Conservation (phyloP, 139 green algal species). For the Closterium sp. region DNA sequence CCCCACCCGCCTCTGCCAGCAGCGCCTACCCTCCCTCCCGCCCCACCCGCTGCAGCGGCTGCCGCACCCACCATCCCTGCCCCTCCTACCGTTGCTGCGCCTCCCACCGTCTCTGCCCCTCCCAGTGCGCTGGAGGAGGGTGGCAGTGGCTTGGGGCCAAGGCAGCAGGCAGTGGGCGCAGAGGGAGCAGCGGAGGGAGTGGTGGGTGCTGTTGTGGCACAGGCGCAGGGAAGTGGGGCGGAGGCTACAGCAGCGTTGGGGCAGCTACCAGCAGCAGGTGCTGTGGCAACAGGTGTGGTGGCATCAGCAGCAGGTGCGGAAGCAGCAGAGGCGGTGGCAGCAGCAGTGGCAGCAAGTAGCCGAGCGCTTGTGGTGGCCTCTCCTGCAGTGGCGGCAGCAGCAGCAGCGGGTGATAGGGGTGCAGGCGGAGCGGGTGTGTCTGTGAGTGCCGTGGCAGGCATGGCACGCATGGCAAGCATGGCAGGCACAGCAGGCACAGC, state of each 20-base stretch:
- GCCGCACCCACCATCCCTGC: conserved; percentile 26
- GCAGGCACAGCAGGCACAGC: no score
- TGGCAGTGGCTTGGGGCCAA: background rate
- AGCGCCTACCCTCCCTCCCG: background rate
- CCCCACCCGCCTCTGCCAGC: background rate
- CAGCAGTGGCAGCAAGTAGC: background rate
- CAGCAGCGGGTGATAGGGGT: background rate
- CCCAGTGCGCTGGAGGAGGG: background rate
- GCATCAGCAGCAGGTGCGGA: background rate
- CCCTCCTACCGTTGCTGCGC: background rate
- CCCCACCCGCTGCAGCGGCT: background rate
- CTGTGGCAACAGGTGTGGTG: background rate
- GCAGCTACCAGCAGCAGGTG: background rate
- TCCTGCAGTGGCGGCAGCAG: background rate
- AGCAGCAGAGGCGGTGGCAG: background rate
- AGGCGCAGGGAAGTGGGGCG: background rate
- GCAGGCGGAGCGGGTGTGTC: background rate
- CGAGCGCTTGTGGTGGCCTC: background rate
- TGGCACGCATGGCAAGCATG: no score
- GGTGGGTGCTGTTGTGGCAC: background rate
- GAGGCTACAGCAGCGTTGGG: background rate
- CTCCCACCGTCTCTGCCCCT: background rate
- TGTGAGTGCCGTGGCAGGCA: background rate
- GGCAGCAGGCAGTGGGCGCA: background rate
- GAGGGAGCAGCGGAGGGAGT: background rate